A percentile compares a stretch with the other conserved stretches of the same genome.
These are phyloP conservation scores for Pyrenochaeta sp. DNA, from an alignment of 2,329 filamentous ascomycete species.

Conservation along the genomic window DNA sequence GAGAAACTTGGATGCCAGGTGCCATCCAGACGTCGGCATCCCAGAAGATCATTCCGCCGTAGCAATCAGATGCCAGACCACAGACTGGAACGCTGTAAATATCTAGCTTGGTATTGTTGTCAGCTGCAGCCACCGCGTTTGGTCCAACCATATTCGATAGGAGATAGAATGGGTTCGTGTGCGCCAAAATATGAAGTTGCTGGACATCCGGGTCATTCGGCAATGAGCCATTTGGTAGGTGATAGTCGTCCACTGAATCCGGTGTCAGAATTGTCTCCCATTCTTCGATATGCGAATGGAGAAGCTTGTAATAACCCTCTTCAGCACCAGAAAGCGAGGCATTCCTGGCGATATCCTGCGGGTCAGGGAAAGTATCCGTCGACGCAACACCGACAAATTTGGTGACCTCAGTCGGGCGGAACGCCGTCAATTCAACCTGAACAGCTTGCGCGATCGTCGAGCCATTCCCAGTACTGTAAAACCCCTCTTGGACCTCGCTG, in stretches of 20 bases:
- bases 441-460: conserved; percentile 72
- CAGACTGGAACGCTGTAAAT: conserved; percentile 72
- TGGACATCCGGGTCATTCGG: conserved; percentile 64
- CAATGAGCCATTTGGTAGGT: conserved; percentile 63
- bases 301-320: conserved; percentile 63
- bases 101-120: conserved; percentile 61
- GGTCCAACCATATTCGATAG: conserved; percentile 63
- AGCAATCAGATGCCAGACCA: conserved; percentile 71
- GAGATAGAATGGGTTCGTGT: conserved; percentile 65
- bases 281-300: conserved; percentile 65
- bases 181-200: conserved; percentile 62
- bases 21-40: conserved; percentile 74
- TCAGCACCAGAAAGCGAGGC: conserved; percentile 61
- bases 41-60: conserved; percentile 72
- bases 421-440: conserved; percentile 60
- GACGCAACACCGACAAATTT: conserved; percentile 76
- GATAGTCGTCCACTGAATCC: conserved; percentile 69
- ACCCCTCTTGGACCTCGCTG: conserved; percentile 55
- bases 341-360: conserved; percentile 61
- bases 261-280: conserved; percentile 69
- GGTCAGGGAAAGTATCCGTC: conserved; percentile 69
- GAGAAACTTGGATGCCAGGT: conserved; percentile 69
- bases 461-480: conserved; percentile 60
- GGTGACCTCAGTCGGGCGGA: conserved; percentile 62
- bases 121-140: conserved; percentile 61